phyloP scores from a whole-genome alignment of 2,329 filamentous ascomycete genomes.

The Fusarium burgessii region DNA sequence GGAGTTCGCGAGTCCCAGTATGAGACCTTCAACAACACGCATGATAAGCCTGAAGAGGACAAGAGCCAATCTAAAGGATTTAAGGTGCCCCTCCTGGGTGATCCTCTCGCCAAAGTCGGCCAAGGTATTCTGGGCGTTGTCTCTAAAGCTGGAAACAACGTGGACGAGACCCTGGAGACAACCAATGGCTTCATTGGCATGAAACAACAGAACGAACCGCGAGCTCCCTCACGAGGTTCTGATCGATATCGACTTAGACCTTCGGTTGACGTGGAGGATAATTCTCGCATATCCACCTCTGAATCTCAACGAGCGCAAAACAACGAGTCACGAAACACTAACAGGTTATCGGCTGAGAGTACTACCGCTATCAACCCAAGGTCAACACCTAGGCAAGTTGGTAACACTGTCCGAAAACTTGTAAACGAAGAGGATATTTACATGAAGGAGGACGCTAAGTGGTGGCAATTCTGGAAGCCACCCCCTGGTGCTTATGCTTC shows the following conservation, averaged over 20 bases:
- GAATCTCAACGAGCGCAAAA: slow-evolving; percentile 52
- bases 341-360: slow-evolving; percentile 55
- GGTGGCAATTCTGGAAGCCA: slow-evolving; percentile 75
- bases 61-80: slow-evolving; percentile 43
- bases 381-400: too few relatives aligned
- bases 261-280: slow-evolving; percentile 50
- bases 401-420: slow-evolving; percentile 66
- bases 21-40: slow-evolving; percentile 25
- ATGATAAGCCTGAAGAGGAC: slow-evolving; percentile 37
- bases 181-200: slow-evolving; percentile 65
- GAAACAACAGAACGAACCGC: neutral
- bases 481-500: slow-evolving; percentile 71
- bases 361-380: slow-evolving; percentile 42
- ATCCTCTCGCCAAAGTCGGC: slow-evolving; percentile 60
- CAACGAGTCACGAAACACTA: slow-evolving; percentile 54
- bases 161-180: slow-evolving; percentile 65
- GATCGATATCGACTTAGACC: slow-evolving; percentile 44
- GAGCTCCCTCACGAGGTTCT: slow-evolving; percentile 41
- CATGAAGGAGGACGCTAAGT: slow-evolving; percentile 59
- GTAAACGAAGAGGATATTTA: slow-evolving; percentile 64
- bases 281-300: slow-evolving; percentile 20
- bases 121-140: slow-evolving; percentile 62
- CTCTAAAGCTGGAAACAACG: slow-evolving; percentile 59
- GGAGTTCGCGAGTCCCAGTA: slow-evolving; percentile 56
- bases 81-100: slow-evolving; percentile 50